phyloP scores from a whole-genome alignment of 805 yeast species.

The Blastobotrys chiropterorum region DNA sequence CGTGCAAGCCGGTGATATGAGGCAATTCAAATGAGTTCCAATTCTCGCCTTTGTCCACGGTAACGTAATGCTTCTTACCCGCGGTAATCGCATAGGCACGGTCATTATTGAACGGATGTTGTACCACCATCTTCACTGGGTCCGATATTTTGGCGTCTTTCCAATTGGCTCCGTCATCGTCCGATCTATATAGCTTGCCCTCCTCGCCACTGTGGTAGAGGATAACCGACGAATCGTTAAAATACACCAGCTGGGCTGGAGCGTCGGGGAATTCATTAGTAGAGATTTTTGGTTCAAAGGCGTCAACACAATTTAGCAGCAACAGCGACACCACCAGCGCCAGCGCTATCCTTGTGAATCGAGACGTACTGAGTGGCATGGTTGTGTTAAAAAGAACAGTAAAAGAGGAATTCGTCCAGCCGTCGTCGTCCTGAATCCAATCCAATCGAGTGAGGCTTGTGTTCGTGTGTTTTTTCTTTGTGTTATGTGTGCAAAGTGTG shows the following conservation, averaged over 20 bases:
- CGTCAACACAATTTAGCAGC: neutral
- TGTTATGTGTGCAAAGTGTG: no score
- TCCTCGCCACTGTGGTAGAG: conserved; percentile 13
- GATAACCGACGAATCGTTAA: conserved; percentile 31
- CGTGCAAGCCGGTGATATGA: conserved; percentile 11
- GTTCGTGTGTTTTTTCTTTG: no score
- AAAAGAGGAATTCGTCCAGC: no score
- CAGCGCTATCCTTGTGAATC: neutral
- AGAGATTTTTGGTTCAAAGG: conserved; percentile 14
- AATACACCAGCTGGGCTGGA: conserved; percentile 27
- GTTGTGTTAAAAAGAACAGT: neutral
- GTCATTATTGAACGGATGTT: conserved; percentile 35
- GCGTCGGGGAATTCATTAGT: conserved; percentile 5
- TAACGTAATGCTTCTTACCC: conserved; percentile 32
- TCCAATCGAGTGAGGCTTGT: no score
- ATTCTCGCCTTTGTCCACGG: conserved; percentile 37
- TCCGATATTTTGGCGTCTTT: conserved; percentile 30
- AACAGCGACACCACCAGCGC: neutral
- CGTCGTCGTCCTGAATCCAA: no score
- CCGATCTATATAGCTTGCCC: conserved; percentile 36
- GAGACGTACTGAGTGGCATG: neutral
- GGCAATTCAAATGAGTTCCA: conserved; percentile 37
- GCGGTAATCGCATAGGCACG: conserved; percentile 36
- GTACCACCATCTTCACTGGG: conserved; percentile 26
- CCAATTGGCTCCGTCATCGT: conserved; percentile 44